These are phyloP conservation scores for Monosporascus cannonballus DNA, from an alignment of 2,329 filamentous ascomycete genomes.

Conservation along the genomic window DNA sequence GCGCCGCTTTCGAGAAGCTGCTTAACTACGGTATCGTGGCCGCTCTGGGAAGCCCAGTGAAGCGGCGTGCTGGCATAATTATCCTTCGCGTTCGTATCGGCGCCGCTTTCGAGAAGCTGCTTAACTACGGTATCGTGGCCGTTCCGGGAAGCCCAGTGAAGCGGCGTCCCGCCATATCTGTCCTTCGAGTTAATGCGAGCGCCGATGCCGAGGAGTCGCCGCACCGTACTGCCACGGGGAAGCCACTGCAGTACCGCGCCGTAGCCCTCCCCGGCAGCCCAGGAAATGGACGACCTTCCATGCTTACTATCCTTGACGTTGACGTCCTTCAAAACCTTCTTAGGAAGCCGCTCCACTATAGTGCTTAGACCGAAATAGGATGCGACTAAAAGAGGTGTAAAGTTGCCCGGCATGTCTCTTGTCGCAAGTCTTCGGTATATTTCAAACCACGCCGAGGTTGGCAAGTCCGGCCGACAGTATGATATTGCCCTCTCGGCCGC, in stretches of 20 bases:
- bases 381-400: conserved; percentile 5
- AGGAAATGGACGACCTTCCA: conserved; percentile 4
- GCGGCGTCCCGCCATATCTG: too few relatives aligned
- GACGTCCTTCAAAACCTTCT: not conserved
- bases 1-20: conserved; percentile 4
- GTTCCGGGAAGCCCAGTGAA: not conserved
- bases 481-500: not conserved
- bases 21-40: not conserved
- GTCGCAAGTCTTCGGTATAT: not conserved
- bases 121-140: not conserved
- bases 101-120: not conserved
- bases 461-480: not conserved
- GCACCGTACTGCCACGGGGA: too few relatives aligned
- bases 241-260: too few relatives aligned
- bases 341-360: not conserved
- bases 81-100: not conserved
- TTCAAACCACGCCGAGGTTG: not conserved
- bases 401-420: not conserved
- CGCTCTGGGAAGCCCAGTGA: not conserved
- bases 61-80: not conserved
- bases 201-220: too few relatives aligned
- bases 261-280: not conserved
- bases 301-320: not conserved
- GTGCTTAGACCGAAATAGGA: conserved; percentile 7
- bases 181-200: too few relatives aligned